phyloP scores from a whole-genome alignment of 352 stramenopile species.

The Pilasporangium apinafurcum region DNA sequence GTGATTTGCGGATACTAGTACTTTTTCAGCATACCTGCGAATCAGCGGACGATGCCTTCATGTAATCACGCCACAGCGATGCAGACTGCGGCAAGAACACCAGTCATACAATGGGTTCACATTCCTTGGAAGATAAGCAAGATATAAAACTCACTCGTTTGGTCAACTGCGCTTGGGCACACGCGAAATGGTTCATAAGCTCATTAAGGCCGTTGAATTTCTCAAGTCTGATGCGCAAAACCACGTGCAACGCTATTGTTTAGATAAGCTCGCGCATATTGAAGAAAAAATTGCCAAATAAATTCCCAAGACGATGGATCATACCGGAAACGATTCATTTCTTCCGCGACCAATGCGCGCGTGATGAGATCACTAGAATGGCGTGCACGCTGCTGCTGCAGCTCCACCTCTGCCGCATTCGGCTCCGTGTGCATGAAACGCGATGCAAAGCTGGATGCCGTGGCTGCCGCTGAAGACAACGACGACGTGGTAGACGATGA shows the following conservation, averaged over 20 bases:
- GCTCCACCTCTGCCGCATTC: conserved; percentile 20
- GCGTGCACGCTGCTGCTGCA: conserved; percentile 27
- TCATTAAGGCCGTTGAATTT: conserved; percentile 32
- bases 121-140: not conserved
- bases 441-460: conserved; percentile 29
- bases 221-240: conserved; percentile 10
- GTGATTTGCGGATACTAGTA: not conserved
- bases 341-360: conserved; percentile 49
- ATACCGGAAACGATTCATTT: conserved; percentile 54
- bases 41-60: conserved; percentile 29
- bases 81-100: conserved; percentile 10
- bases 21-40: conserved; percentile 12
- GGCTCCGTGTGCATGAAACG: conserved; percentile 34
- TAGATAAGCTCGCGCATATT: no score
- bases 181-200: conserved; percentile 54
- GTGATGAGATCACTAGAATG: conserved; percentile 41
- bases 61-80: conserved; percentile 41
- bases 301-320: no score
- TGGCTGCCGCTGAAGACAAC: conserved; percentile 17
- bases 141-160: conserved; percentile 24
- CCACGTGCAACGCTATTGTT: not conserved
- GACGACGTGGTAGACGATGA: conserved; percentile 4
- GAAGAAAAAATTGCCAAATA: no score
- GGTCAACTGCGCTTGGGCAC: conserved; percentile 45
- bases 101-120: not conserved